Conservation (phyloP, 202 grass and related monocot genomes). For the Dendrocalamus latiflorus region DNA sequence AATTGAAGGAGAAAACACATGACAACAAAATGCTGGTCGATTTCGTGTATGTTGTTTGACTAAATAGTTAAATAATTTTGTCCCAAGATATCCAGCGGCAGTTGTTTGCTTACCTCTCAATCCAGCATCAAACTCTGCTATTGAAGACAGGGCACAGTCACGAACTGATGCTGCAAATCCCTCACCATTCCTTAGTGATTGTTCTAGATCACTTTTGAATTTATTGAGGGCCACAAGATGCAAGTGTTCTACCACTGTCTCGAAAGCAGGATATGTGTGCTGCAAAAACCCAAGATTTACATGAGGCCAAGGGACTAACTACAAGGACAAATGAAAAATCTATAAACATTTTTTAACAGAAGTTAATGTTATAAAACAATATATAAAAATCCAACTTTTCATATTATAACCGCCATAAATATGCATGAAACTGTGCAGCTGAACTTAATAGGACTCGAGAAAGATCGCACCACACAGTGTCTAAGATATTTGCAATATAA, state of each 20-base stretch:
- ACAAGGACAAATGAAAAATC: neutral
- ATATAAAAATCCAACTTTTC: neutral
- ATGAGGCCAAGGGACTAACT: conserved; percentile 9
- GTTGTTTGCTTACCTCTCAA: conserved; percentile 47
- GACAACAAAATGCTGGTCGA: neutral
- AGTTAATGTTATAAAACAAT: neutral
- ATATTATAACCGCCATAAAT: neutral
- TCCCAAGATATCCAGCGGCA: neutral
- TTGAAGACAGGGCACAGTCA: no score
- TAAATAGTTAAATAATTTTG: neutral
- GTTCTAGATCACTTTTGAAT: no score
- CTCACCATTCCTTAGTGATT: no score
- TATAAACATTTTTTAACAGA: neutral
- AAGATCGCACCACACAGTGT: neutral
- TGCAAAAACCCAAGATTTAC: conserved; percentile 27
- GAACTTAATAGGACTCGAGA: neutral
- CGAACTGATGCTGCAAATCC: no score
- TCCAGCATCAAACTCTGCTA: no score
- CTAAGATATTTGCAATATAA: neutral
- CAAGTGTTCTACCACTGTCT: no score
- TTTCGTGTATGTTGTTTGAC: neutral
- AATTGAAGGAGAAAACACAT: conserved; percentile 1
- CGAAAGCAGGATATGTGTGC: no score
- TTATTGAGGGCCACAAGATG: no score
- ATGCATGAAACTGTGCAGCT: neutral